Percentiles rank a stretch among this genome's conserved stretches.
phyloP scores from a whole-genome alignment of 192 early-diverging fungal genomes.

The Jimgerdemannia flammicorona region DNA sequence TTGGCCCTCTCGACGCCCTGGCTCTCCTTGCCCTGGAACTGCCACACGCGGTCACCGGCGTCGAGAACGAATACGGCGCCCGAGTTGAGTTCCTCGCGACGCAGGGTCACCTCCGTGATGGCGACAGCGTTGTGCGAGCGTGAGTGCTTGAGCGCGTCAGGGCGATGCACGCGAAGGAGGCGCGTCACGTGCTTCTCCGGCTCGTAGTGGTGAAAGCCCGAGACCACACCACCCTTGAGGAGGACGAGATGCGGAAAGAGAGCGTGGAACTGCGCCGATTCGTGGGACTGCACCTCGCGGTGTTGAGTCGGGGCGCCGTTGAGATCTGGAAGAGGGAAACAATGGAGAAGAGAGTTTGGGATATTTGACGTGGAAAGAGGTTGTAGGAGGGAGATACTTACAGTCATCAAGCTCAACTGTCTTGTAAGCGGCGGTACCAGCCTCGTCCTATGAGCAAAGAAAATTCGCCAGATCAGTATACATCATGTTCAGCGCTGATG shows the following conservation, averaged over 20 bases:
- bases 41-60: conserved; percentile 58
- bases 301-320: conserved; percentile 67
- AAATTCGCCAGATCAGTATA: no score
- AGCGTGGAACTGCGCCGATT: conserved; percentile 60
- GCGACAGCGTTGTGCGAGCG: conserved; percentile 45
- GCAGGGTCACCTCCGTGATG: conserved; percentile 56
- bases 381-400: conserved; percentile 17
- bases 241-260: conserved; percentile 62
- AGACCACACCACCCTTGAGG: conserved; percentile 61
- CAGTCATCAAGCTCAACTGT: conserved; percentile 74
- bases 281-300: conserved; percentile 71
- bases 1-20: conserved; percentile 67
- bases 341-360: background rate
- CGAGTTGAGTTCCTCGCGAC: conserved; percentile 51
- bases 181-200: conserved; percentile 37
- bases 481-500: no score
- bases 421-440: conserved; percentile 85
- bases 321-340: conserved; percentile 37
- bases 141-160: conserved; percentile 24
- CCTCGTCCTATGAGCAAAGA: conserved; percentile 47
- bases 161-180: conserved; percentile 51
- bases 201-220: conserved; percentile 71
- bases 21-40: conserved; percentile 63
- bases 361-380: background rate
- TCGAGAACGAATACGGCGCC: conserved; percentile 79